phyloP scores from a whole-genome alignment of 305 asterid species.

The Petunia hybrid region DNA sequence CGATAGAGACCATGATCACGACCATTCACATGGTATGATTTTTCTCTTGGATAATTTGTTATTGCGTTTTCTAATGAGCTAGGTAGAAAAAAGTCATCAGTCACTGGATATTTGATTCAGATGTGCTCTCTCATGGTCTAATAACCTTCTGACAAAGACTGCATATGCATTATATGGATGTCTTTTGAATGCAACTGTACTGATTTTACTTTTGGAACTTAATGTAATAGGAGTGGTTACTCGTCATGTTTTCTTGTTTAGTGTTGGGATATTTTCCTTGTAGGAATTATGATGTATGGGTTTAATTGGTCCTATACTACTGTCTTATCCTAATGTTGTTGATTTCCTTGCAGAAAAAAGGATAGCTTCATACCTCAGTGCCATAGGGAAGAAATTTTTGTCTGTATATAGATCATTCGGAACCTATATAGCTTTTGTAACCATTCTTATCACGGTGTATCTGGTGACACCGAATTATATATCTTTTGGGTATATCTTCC shows the following conservation, averaged over 20 bases:
- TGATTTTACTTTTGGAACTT: constrained; percentile 8
- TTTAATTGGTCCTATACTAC: neutral
- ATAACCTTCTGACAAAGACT: neutral
- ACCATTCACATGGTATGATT: constrained; percentile 78
- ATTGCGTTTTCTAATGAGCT: constrained; percentile 36
- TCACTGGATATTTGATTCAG: constrained; percentile 14
- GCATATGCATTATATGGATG: constrained; percentile 3
- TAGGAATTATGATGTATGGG: neutral
- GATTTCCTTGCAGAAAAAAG: constrained; percentile 77
- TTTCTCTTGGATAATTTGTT: constrained; percentile 37
- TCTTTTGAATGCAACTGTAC: neutral
- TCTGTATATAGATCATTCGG: constrained; percentile 92
- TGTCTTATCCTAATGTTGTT: constrained; percentile 35
- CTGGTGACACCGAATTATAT: constrained; percentile 84
- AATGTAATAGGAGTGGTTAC: neutral
- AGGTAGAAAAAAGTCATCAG: constrained; percentile 18
- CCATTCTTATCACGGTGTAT: constrained; percentile 90
- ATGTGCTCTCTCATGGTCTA: constrained; percentile 21
- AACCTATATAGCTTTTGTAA: constrained; percentile 89
- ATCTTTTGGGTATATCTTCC: constrained; percentile 90
- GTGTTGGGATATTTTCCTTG: constrained; percentile 22
- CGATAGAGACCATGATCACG: constrained; percentile 56
- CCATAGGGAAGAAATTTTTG: constrained; percentile 86
- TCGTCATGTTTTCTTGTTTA: constrained; percentile 3
- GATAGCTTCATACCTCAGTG: constrained; percentile 88